Percentiles rank a stretch among this genome's conserved stretches.
These are phyloP conservation scores for Talaromyces marneffei DNA, from an alignment of 2,329 filamentous ascomycete species.

Conservation along the genomic window DNA sequence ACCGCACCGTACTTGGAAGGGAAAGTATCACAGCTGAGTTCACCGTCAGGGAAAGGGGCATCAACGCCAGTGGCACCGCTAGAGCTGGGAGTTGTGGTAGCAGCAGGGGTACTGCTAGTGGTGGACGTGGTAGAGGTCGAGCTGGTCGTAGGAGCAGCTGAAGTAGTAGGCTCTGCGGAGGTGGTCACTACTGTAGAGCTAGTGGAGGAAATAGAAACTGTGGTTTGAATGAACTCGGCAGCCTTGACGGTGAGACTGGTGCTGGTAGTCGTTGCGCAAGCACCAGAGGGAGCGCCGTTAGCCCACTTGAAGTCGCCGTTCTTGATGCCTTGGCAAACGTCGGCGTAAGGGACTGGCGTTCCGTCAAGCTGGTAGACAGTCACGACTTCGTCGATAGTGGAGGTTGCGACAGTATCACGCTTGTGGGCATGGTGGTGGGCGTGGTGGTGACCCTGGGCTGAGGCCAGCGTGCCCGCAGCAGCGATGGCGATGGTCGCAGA, in stretches of 20 bases:
- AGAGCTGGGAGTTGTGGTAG: constrained; percentile 15
- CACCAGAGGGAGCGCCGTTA: constrained; percentile 54
- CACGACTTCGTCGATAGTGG: constrained; percentile 57
- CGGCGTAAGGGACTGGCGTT: constrained; percentile 50
- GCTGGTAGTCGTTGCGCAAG: constrained; percentile 37
- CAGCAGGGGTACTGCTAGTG: constrained; percentile 17
- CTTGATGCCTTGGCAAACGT: constrained; percentile 66
- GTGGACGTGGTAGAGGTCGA: constrained; percentile 13
- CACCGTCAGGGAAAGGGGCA: constrained; percentile 67
- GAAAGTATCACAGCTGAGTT: constrained; percentile 65
- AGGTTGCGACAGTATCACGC: constrained; percentile 44
- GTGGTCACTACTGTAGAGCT: constrained; percentile 1
- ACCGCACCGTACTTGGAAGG: constrained; percentile 77
- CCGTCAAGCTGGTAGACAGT: constrained; percentile 69
- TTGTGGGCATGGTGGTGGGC: constrained; percentile 37
- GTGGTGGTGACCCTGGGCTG: constrained; percentile 41
- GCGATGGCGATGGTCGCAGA: constrained; percentile 37
- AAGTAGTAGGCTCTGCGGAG: constrained; percentile 16
- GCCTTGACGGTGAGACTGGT: constrained; percentile 30
- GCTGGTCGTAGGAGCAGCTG: constrained; percentile 16
- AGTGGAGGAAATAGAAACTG: constrained; percentile 7
- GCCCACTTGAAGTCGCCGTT: constrained; percentile 62
- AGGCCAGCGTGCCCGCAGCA: constrained; percentile 38
- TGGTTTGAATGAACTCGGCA: constrained; percentile 47
- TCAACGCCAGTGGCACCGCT: constrained; percentile 51